Evolutionary conservation across 345 rosid genomes (phyloP).

Genomic region (Fremontodendron californicum): DNA sequence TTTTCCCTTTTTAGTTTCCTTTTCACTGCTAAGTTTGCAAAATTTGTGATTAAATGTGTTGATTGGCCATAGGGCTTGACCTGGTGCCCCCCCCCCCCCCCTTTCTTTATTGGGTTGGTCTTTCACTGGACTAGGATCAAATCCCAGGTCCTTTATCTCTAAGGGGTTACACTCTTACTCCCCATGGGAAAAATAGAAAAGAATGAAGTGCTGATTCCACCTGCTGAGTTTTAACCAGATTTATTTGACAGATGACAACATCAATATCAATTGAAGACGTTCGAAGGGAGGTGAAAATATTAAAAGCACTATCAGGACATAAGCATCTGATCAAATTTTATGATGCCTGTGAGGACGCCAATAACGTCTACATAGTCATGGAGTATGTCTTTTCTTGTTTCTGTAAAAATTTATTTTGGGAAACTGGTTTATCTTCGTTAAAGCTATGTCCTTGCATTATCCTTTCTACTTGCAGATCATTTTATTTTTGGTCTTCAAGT

Average conservation of each 20-base stretch:
- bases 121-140: neutral
- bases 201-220: neutral
- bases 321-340: constrained; percentile 61
- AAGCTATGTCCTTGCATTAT: neutral
- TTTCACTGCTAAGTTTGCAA: neutral
- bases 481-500: neutral
- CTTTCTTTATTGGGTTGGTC: neutral
- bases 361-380: constrained; percentile 86
- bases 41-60: neutral
- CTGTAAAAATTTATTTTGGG: constrained; percentile 14
- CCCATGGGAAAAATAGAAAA: neutral
- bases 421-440: constrained; percentile 11
- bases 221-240: constrained; percentile 17
- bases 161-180: neutral
- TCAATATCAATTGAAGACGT: constrained; percentile 85
- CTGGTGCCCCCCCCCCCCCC: neutral
- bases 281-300: constrained; percentile 79
- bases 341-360: constrained; percentile 85
- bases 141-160: neutral
- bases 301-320: constrained; percentile 76
- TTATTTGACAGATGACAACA: constrained; percentile 74
- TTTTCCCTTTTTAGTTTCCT: neutral
- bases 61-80: neutral
- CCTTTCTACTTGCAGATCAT: neutral
- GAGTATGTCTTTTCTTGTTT: constrained; percentile 62